These are phyloP conservation scores for Pseudopithomyces maydicus DNA, from an alignment of 2,329 filamentous ascomycete genomes.

Conservation along the genomic window DNA sequence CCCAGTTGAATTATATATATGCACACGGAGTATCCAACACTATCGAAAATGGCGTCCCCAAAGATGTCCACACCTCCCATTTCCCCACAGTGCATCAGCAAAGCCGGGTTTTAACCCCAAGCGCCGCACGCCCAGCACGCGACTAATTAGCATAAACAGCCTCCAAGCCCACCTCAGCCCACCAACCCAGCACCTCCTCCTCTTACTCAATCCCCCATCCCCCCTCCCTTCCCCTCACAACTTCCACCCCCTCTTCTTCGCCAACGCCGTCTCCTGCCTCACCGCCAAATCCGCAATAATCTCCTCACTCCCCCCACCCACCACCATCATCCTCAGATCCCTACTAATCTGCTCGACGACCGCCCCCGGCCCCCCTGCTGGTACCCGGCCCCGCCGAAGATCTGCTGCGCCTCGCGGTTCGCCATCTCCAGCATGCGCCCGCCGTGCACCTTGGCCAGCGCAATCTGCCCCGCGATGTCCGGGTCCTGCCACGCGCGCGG, in stretches of 20 bases:
- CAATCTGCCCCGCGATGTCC: slow-evolving; percentile 46
- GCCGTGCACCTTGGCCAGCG: slow-evolving; percentile 55
- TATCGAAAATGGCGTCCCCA: too few species aligned
- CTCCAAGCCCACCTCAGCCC: background rate
- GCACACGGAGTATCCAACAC: too few species aligned
- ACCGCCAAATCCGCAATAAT: slow-evolving; percentile 59
- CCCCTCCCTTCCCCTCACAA: slow-evolving; percentile 28
- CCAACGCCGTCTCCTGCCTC: slow-evolving; percentile 52
- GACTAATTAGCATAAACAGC: background rate
- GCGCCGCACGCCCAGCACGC: background rate
- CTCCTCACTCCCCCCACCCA: slow-evolving; percentile 60
- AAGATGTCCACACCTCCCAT: too few species aligned
- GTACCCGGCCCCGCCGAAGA: slow-evolving; percentile 60
- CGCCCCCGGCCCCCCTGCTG: slow-evolving; percentile 56
- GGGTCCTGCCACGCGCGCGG: slow-evolving; percentile 47
- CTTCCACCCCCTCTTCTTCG: slow-evolving; percentile 52
- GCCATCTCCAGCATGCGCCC: slow-evolving; percentile 57
- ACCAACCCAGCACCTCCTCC: background rate
- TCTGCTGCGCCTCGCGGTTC: slow-evolving; percentile 59
- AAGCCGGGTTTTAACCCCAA: background rate
- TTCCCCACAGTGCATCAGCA: too few species aligned
- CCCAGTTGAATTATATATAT: too few species aligned
- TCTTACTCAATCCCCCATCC: background rate
- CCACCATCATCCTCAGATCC: slow-evolving; percentile 59
- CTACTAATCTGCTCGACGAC: slow-evolving; percentile 60